Percentiles rank a stretch among this genome's conserved stretches.
Evolutionary conservation across 306 rosid species (phyloP).

Genomic region (Ormosia semicastrata): DNA sequence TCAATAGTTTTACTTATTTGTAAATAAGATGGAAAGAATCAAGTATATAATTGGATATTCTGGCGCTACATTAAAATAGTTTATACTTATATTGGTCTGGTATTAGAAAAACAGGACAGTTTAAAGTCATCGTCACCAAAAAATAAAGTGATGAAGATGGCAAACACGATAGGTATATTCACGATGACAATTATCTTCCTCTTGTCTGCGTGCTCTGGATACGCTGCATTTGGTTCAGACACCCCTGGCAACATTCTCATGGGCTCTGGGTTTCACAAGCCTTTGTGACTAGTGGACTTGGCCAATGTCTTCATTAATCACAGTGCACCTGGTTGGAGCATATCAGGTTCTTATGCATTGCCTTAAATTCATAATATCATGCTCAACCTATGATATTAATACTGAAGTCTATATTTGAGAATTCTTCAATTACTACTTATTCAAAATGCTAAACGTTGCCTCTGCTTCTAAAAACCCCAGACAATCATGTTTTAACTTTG

Average conservation of each 20-base stretch:
- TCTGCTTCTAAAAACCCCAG: not conserved
- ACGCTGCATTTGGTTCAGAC: conserved; percentile 57
- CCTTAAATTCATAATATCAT: not conserved
- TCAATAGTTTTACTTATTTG: not conserved
- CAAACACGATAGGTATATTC: conserved; percentile 29
- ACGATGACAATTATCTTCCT: conserved; percentile 47
- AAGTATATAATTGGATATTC: not conserved
- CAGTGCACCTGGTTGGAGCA: conserved; percentile 58
- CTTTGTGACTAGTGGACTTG: conserved; percentile 48
- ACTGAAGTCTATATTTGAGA: not conserved
- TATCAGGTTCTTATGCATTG: conserved; percentile 44
- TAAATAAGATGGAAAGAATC: too few relatives aligned
- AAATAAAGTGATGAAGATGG: conserved; percentile 63
- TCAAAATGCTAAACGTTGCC: not conserved
- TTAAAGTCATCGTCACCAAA: conserved; percentile 58
- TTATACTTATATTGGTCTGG: not conserved
- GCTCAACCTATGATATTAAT: not conserved
- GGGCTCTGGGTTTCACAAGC: conserved; percentile 45
- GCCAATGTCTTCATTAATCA: conserved; percentile 54
- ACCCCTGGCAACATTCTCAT: conserved; percentile 54
- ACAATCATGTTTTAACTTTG: not conserved
- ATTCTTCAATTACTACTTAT: not conserved
- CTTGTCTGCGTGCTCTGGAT: conserved; percentile 41
- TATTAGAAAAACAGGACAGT: conserved; percentile 45
- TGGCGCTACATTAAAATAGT: not conserved